Conservation (phyloP, 352 stramenopile species). For the Phytophthora chlamydospora region DNA sequence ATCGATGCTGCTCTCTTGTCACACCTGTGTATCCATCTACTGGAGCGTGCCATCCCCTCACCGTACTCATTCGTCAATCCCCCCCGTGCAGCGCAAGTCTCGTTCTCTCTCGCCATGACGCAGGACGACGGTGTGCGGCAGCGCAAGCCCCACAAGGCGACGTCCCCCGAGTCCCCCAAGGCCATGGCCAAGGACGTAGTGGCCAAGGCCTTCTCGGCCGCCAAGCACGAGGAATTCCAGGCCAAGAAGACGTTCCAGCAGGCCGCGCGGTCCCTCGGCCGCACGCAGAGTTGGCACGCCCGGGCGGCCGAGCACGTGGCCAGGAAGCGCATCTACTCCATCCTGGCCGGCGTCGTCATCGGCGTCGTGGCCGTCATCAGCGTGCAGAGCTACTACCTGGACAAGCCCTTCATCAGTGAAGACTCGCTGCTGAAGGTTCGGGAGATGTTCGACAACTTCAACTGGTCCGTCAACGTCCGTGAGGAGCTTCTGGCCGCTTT, state of each 20-base stretch:
- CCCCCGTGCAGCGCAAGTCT: slow-evolving; percentile 4
- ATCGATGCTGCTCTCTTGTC: slow-evolving; percentile 1
- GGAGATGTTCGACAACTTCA: slow-evolving; percentile 67
- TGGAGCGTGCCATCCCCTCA: background rate
- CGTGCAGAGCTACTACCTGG: slow-evolving; percentile 54
- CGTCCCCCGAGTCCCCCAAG: slow-evolving; percentile 1
- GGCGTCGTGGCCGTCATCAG: slow-evolving; percentile 58
- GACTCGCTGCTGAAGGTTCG: slow-evolving; percentile 56
- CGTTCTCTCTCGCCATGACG: slow-evolving; percentile 18
- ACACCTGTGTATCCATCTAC: slow-evolving; percentile 6
- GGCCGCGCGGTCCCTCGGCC: slow-evolving; percentile 33
- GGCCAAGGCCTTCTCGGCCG: slow-evolving; percentile 2
- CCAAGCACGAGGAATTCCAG: slow-evolving; percentile 17
- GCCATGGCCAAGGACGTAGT: slow-evolving; percentile 11
- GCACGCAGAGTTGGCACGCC: slow-evolving; percentile 62
- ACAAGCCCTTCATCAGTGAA: slow-evolving; percentile 55
- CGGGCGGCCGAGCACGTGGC: slow-evolving; percentile 61
- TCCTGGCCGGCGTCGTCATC: slow-evolving; percentile 61
- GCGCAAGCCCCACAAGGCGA: slow-evolving; percentile 31
- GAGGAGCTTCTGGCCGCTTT: slow-evolving; percentile 71
- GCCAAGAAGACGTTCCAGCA: slow-evolving; percentile 31
- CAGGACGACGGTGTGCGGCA: slow-evolving; percentile 26
- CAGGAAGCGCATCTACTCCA: slow-evolving; percentile 73
- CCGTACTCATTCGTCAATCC: slow-evolving; percentile 22
- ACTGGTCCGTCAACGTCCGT: slow-evolving; percentile 70